These are phyloP conservation scores for Hortiboletus flavorubellus DNA, from an alignment of 768 basidiomycete species.

Conservation along the genomic window DNA sequence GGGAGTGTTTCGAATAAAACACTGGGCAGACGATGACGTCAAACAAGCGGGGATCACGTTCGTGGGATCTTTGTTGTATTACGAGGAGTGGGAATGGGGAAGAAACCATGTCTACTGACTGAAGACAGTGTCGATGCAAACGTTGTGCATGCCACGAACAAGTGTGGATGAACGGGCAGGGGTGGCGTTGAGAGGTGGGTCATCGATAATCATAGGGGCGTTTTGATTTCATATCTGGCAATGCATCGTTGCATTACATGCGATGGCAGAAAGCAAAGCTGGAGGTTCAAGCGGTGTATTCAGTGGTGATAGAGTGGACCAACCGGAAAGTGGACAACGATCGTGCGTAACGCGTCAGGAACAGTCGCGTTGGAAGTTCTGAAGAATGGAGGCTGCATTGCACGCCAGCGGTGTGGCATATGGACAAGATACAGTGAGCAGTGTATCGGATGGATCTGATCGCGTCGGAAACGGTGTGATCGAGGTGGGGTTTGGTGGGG, in stretches of 20 bases:
- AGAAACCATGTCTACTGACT: constrained; percentile 2
- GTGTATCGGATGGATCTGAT: constrained; percentile 18
- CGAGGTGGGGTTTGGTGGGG: constrained; percentile 12
- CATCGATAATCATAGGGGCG: constrained; percentile 26
- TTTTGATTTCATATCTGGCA: constrained; percentile 27
- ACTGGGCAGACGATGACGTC: neutral
- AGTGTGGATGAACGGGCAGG: constrained; percentile 11
- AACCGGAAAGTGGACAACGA: neutral
- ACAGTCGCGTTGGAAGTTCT: neutral
- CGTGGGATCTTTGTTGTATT: constrained; percentile 3
- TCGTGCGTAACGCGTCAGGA: constrained; percentile 7
- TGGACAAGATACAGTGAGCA: neutral
- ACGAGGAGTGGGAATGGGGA: constrained; percentile 5
- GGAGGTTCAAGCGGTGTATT: constrained; percentile 9
- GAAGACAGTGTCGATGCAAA: neutral
- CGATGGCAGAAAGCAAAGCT: constrained; percentile 6
- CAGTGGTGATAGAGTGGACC: constrained; percentile 23
- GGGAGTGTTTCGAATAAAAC: neutral
- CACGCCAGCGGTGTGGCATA: constrained; percentile 9
- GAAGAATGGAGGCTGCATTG: constrained; percentile 15
- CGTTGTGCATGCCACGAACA: constrained; percentile 4
- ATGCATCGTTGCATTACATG: constrained; percentile 19
- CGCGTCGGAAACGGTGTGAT: constrained; percentile 4
- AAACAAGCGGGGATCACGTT: constrained; percentile 3
- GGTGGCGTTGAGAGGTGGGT: neutral